phyloP scores from a whole-genome alignment of 768 basidiomycete species.

The Tylopilus sp. region DNA sequence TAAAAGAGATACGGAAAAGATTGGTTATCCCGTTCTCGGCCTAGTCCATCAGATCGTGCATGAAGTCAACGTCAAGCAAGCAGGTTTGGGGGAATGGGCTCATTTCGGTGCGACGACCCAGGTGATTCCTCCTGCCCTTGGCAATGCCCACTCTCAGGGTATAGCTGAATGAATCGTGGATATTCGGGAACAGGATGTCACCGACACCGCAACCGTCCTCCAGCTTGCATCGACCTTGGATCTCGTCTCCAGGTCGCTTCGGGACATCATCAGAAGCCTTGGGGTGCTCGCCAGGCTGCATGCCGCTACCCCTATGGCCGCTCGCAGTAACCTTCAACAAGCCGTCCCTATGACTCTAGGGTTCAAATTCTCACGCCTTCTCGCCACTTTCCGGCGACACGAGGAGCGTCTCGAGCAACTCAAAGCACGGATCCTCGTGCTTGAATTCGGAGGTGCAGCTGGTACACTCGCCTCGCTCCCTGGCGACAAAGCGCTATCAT shows the following conservation, averaged over 20 bases:
- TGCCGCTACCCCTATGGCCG: conserved; percentile 42
- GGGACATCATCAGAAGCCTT: conserved; percentile 29
- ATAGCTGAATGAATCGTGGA: background rate
- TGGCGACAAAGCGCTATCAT: conserved; percentile 30
- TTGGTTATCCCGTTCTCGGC: conserved; percentile 45
- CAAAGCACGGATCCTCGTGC: conserved; percentile 35
- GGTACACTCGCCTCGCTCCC: conserved; percentile 44
- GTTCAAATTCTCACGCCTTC: conserved; percentile 44
- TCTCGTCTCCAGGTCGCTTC: conserved; percentile 30
- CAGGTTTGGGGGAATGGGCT: conserved; percentile 43
- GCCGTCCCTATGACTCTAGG: conserved; percentile 47
- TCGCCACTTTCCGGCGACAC: conserved; percentile 42
- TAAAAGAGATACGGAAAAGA: conserved; percentile 39
- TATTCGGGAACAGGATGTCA: conserved; percentile 38
- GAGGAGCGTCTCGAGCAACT: conserved; percentile 36
- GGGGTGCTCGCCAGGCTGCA: conserved; percentile 29
- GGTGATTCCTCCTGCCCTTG: conserved; percentile 24
- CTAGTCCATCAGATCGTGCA: conserved; percentile 43
- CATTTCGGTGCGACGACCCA: conserved; percentile 51
- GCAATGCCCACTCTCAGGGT: too few species aligned
- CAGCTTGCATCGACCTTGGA: conserved; percentile 40
- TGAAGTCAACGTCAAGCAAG: conserved; percentile 30
- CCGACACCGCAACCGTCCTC: conserved; percentile 44
- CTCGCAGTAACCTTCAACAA: conserved; percentile 46
- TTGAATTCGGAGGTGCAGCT: conserved; percentile 45